Percentiles rank a stretch among this genome's conserved stretches.
Conservation (phyloP, 257 asterid species). For the Apocynum venetum region DNA sequence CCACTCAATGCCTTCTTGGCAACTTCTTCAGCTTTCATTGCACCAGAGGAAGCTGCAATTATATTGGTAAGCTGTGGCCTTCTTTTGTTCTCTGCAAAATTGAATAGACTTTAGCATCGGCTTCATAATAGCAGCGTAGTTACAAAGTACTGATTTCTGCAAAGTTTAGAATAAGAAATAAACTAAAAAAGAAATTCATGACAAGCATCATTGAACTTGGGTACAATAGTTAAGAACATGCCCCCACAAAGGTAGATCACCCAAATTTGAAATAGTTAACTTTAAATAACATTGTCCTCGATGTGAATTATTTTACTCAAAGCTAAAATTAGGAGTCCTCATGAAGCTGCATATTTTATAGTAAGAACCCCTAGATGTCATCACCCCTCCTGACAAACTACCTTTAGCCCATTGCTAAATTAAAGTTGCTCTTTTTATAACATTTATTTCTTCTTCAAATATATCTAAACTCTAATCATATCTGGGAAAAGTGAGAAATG, state of each 20-base stretch:
- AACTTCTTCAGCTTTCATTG: constrained; percentile 88
- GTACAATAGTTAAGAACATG: not conserved
- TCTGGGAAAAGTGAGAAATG: not conserved
- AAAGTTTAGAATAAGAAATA: not conserved
- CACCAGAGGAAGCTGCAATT: constrained; percentile 88
- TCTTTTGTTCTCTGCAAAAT: constrained; percentile 65
- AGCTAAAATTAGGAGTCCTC: not conserved
- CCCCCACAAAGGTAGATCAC: not conserved
- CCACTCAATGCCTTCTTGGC: constrained; percentile 67
- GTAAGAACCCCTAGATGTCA: not conserved
- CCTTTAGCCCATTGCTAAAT: not conserved
- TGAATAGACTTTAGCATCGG: not conserved
- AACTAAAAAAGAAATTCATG: no score
- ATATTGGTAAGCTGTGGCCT: constrained; percentile 71
- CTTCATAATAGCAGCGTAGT: not conserved
- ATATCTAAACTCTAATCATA: not conserved
- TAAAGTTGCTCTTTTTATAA: not conserved
- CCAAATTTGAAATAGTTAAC: not conserved
- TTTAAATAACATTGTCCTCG: not conserved
- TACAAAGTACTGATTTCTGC: not conserved
- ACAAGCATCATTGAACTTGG: not conserved
- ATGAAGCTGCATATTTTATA: not conserved
- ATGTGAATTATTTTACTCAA: not conserved
- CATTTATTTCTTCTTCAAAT: not conserved
- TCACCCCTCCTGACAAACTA: not conserved